A percentile compares a stretch with the other conserved stretches of the same genome.
Evolutionary conservation across 495 filamentous ascomycete genomes (phyloP).

Genomic region (Monascus purpureus): DNA sequence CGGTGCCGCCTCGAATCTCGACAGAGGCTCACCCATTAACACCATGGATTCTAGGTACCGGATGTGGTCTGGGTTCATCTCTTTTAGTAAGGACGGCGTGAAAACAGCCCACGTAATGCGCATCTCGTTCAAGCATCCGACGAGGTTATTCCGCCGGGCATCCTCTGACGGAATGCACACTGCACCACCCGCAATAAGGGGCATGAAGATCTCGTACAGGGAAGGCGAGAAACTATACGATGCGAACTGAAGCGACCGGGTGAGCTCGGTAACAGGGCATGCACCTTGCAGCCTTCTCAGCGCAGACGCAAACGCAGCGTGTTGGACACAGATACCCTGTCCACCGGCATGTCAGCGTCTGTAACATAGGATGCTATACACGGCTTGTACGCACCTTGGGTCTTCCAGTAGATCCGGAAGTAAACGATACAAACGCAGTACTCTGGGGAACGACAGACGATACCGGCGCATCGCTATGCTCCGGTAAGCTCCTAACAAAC

Average conservation of each 20-base stretch:
- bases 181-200: slow-evolving; percentile 18
- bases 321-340: slow-evolving; percentile 15
- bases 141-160: slow-evolving; percentile 11
- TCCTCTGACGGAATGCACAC: slow-evolving; percentile 11
- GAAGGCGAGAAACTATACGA: slow-evolving; percentile 28
- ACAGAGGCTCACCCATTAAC: too few relatives aligned
- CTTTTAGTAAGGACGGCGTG: too few relatives aligned
- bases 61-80: too few relatives aligned
- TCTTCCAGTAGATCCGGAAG: slow-evolving; percentile 17
- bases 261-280: too few relatives aligned
- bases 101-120: slow-evolving; percentile 12
- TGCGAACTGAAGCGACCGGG: too few relatives aligned
- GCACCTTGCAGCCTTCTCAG: too few relatives aligned
- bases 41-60: too few relatives aligned
- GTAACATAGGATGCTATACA: slow-evolving; percentile 3
- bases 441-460: not conserved
- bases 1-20: too few relatives aligned
- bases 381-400: slow-evolving; percentile 15
- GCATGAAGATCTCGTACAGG: slow-evolving; percentile 21
- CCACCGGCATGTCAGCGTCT: slow-evolving; percentile 12
- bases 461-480: not conserved
- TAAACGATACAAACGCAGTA: slow-evolving; percentile 11
- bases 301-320: slow-evolving; percentile 6
- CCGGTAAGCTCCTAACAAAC: not conserved
- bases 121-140: slow-evolving; percentile 11